phyloP scores from a whole-genome alignment of 2,329 filamentous ascomycete genomes.

The Tolypocladium capitatum region DNA sequence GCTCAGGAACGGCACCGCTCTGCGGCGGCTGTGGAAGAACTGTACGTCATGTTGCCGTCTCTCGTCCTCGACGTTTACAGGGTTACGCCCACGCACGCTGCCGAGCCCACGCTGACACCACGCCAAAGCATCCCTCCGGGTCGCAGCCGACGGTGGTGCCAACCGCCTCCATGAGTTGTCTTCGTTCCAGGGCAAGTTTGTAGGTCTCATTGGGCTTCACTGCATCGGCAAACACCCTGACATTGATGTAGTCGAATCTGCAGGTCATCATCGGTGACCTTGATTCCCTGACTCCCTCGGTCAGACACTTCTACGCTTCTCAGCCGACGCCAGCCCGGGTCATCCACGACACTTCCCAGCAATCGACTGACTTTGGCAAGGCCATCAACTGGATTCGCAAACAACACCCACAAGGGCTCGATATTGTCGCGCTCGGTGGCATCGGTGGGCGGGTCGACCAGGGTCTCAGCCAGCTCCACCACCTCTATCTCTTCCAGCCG shows the following conservation, averaged over 20 bases:
- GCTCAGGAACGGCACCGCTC: slow-evolving; percentile 28
- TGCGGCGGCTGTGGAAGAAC: slow-evolving; percentile 36
- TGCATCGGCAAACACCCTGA: neutral
- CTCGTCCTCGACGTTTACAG: neutral
- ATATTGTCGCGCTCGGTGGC: slow-evolving; percentile 74
- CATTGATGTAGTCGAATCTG: slow-evolving; percentile 36
- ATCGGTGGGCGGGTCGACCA: slow-evolving; percentile 88
- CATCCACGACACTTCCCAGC: slow-evolving; percentile 62
- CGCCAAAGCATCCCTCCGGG: slow-evolving; percentile 42
- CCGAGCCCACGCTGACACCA: neutral
- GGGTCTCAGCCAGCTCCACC: slow-evolving; percentile 76
- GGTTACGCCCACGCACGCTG: neutral
- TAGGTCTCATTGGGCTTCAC: slow-evolving; percentile 13
- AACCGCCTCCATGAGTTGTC: slow-evolving; percentile 52
- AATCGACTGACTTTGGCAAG: slow-evolving; percentile 87
- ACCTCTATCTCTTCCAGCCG: slow-evolving; percentile 55
- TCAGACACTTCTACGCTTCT: slow-evolving; percentile 52
- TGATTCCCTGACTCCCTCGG: slow-evolving; percentile 59
- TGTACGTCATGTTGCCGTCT: slow-evolving; percentile 18
- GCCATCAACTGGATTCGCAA: slow-evolving; percentile 48
- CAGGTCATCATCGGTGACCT: slow-evolving; percentile 78
- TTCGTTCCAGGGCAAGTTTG: slow-evolving; percentile 28
- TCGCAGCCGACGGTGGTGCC: slow-evolving; percentile 87
- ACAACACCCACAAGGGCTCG: slow-evolving; percentile 21
- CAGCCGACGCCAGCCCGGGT: slow-evolving; percentile 40